Conservation (phyloP, 2,329 filamentous ascomycete genomes). For the Trichophyton simii region DNA sequence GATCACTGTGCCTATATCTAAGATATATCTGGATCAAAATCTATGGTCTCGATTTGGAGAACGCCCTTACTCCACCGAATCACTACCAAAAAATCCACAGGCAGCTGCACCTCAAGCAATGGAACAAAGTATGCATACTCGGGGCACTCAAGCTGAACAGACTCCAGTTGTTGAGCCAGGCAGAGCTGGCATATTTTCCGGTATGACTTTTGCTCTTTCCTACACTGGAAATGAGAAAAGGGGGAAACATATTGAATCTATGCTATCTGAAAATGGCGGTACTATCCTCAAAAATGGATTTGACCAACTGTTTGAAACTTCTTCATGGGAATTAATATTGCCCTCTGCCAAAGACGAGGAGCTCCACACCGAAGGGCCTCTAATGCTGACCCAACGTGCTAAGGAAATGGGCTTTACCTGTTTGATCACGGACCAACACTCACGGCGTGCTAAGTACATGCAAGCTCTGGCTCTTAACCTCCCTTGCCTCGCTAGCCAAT, state of each 20-base stretch:
- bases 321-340: constrained; percentile 11
- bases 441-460: constrained; percentile 81
- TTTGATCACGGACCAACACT: constrained; percentile 74
- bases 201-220: constrained; percentile 81
- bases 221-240: constrained; percentile 48
- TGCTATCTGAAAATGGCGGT: constrained; percentile 62
- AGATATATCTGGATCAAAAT: constrained; percentile 36
- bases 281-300: constrained; percentile 62
- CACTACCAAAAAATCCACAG: constrained; percentile 11
- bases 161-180: constrained; percentile 29
- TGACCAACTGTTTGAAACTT: constrained; percentile 58
- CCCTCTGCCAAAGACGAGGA: neutral
- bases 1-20: constrained; percentile 33
- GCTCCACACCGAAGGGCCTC: constrained; percentile 9
- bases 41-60: constrained; percentile 36
- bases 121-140: constrained; percentile 14
- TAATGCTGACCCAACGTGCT: constrained; percentile 45
- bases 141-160: constrained; percentile 27
- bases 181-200: constrained; percentile 48
- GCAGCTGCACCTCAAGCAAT: constrained; percentile 26
- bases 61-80: constrained; percentile 25
- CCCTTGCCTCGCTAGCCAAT: constrained; percentile 71
- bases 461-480: constrained; percentile 83
- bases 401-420: constrained; percentile 61
- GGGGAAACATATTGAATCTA: constrained; percentile 45